Percentiles rank a stretch among this genome's conserved stretches.
Evolutionary conservation across 23 red algal species (phyloP).

Genomic region (Gracilaria gracilis): DNA sequence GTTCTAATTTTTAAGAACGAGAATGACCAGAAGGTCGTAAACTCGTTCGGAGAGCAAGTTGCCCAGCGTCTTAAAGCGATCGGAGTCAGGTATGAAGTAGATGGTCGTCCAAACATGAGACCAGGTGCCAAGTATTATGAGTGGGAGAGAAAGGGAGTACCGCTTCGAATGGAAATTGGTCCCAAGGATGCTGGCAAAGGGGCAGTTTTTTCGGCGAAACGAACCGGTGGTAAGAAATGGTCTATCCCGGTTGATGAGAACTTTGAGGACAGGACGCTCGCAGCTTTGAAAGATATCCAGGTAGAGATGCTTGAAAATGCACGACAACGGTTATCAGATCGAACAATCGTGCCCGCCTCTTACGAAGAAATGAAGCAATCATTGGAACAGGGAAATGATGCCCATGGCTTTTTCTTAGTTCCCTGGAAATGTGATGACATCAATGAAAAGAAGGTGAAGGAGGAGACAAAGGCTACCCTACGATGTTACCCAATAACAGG

Average conservation of each 20-base stretch:
- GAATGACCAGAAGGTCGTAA: conserved; percentile 48
- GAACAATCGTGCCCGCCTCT: conserved; percentile 39
- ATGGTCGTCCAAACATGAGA: conserved; percentile 85
- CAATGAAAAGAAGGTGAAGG: conserved; percentile 88
- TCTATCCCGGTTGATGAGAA: conserved; percentile 62
- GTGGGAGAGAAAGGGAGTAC: conserved; percentile 97
- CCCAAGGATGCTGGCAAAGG: conserved; percentile 71
- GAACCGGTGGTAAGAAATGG: conserved; percentile 64
- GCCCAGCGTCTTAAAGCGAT: conserved; percentile 41
- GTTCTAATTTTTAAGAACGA: conserved; percentile 85
- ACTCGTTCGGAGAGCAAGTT: conserved; percentile 21
- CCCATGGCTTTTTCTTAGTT: conserved; percentile 84
- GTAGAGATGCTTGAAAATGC: conserved; percentile 76
- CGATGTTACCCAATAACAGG: conserved; percentile 90
- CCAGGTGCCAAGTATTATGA: conserved; percentile 97
- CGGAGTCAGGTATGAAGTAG: conserved; percentile 75
- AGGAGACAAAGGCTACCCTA: conserved; percentile 93
- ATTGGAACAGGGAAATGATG: conserved; percentile 46
- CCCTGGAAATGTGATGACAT: conserved; percentile 88
- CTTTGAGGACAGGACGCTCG: conserved; percentile 37
- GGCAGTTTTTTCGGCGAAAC: conserved; percentile 64
- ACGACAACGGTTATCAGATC: conserved; percentile 1
- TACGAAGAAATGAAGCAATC: conserved; percentile 85
- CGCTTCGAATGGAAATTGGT: conserved; percentile 95
- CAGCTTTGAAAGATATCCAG: conserved; percentile 79